Percentiles rank a stretch among this genome's conserved stretches.
Conservation (phyloP, 805 yeast genomes). For the Starmerella scarabaei region DNA sequence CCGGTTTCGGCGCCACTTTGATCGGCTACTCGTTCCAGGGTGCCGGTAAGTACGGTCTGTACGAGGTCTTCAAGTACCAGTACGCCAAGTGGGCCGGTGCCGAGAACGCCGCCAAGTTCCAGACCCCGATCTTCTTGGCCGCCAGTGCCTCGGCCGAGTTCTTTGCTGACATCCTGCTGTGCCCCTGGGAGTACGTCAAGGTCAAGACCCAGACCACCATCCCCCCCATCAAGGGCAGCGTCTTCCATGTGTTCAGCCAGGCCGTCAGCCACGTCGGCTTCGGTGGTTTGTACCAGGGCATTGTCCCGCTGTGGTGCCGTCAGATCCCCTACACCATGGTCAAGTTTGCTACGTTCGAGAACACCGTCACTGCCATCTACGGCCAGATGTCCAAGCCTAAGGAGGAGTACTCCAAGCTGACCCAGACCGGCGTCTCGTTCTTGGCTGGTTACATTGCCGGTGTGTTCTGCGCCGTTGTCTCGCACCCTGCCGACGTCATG, state of each 20-base stretch:
- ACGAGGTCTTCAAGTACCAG: constrained; percentile 76
- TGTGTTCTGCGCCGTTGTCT: constrained; percentile 86
- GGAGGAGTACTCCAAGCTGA: constrained; percentile 51
- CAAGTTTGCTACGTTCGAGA: constrained; percentile 89
- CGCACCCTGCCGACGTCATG: constrained; percentile 99
- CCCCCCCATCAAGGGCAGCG: constrained; percentile 65
- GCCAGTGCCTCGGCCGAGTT: constrained; percentile 93
- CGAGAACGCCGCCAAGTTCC: constrained; percentile 45
- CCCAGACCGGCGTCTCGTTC: constrained; percentile 91
- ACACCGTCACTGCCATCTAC: constrained; percentile 73
- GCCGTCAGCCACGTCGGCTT: constrained; percentile 57
- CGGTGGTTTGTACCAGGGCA: constrained; percentile 70
- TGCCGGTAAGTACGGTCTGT: constrained; percentile 93
- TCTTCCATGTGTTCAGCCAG: constrained; percentile 53
- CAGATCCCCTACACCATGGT: constrained; percentile 99
- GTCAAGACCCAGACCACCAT: constrained; percentile 87
- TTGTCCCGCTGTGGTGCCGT: constrained; percentile 87
- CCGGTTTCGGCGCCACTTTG: constrained; percentile 86
- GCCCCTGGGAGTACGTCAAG: constrained; percentile 93
- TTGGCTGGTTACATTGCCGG: constrained; percentile 96
- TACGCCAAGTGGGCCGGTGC: constrained; percentile 59
- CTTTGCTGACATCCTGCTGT: constrained; percentile 74
- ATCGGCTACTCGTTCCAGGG: constrained; percentile 93
- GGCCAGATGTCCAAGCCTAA: constrained; percentile 57
- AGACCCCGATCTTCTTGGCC: constrained; percentile 60